A percentile compares a stretch with the other conserved stretches of the same genome.
These are phyloP conservation scores for Colletotrichum noveboracense DNA, from an alignment of 2,329 filamentous ascomycete species.

Conservation along the genomic window DNA sequence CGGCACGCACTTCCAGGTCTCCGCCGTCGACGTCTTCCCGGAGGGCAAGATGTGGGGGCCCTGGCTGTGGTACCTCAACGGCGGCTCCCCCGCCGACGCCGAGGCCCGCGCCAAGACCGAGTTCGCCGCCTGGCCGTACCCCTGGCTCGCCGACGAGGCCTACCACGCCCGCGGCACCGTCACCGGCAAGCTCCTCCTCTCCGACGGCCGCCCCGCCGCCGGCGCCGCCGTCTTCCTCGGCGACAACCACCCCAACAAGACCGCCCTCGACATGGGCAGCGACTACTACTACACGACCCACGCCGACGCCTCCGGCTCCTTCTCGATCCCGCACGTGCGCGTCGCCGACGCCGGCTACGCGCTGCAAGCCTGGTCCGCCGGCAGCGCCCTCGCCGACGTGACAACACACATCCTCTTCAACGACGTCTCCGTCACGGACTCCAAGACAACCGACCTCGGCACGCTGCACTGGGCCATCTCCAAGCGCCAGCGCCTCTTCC, in stretches of 20 bases:
- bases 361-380: slow-evolving; percentile 55
- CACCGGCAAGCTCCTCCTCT: slow-evolving; percentile 46
- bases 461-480: slow-evolving; percentile 45
- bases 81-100: slow-evolving; percentile 50
- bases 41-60: slow-evolving; percentile 49
- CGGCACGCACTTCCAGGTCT: slow-evolving; percentile 51
- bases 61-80: slow-evolving; percentile 44
- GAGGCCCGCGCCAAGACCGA: slow-evolving; percentile 42
- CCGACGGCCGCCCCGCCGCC: slow-evolving; percentile 51
- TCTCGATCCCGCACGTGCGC: slow-evolving; percentile 48
- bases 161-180: slow-evolving; percentile 56
- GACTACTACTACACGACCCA: slow-evolving; percentile 55
- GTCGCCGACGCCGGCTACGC: slow-evolving; percentile 47
- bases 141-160: slow-evolving; percentile 48
- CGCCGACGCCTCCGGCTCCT: slow-evolving; percentile 45
- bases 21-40: slow-evolving; percentile 37
- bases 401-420: slow-evolving; percentile 47
- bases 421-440: slow-evolving; percentile 40
- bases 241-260: slow-evolving; percentile 41
- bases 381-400: slow-evolving; percentile 47
- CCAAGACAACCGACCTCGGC: slow-evolving; percentile 40
- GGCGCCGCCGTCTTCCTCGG: slow-evolving; percentile 39
- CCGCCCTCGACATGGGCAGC: slow-evolving; percentile 51
- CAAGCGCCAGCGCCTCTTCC: slow-evolving; percentile 46
- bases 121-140: slow-evolving; percentile 50